Conservation (phyloP, 495 filamentous ascomycete genomes). For the Astrocystis sublimbata region DNA sequence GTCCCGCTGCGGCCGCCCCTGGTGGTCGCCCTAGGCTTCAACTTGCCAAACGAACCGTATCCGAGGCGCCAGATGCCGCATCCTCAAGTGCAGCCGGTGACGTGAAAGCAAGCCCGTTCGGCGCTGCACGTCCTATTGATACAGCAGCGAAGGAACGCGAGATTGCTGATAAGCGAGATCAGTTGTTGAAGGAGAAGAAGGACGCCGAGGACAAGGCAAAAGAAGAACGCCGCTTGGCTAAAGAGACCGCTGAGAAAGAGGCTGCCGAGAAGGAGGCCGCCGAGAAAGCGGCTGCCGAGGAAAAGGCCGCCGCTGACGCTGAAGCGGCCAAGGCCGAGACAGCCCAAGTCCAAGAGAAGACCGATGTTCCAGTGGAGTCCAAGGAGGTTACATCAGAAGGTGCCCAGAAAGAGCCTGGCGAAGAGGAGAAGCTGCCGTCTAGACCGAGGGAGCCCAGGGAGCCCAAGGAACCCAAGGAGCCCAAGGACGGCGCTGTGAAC, state of each 20-base stretch:
- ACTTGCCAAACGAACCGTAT: constrained; percentile 82
- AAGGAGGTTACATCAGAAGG: constrained; percentile 25
- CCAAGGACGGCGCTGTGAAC: constrained; percentile 25
- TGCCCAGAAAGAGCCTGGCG: constrained; percentile 26
- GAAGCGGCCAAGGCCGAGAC: constrained; percentile 38
- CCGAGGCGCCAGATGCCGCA: constrained; percentile 61
- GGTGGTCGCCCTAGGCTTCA: constrained; percentile 75
- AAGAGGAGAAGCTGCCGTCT: constrained; percentile 38
- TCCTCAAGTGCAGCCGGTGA: constrained; percentile 54
- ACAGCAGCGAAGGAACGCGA: constrained; percentile 83
- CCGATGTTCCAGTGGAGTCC: constrained; percentile 23
- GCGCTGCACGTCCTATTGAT: constrained; percentile 86
- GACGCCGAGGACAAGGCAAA: constrained; percentile 86
- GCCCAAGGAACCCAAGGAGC: too few species aligned
- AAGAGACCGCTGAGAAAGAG: constrained; percentile 64
- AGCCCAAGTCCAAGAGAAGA: constrained; percentile 21
- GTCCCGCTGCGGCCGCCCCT: constrained; percentile 51
- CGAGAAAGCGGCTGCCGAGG: constrained; percentile 52
- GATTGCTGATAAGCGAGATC: constrained; percentile 81
- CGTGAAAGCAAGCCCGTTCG: constrained; percentile 87
- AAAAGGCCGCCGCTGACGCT: constrained; percentile 45
- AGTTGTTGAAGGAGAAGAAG: constrained; percentile 74
- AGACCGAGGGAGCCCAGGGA: too few species aligned
- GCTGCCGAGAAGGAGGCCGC: constrained; percentile 53
- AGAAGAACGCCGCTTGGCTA: constrained; percentile 66